Percentiles rank a stretch among this genome's conserved stretches.
These are phyloP conservation scores for Talaromyces sp. DNA, from an alignment of 2,329 filamentous ascomycete species.

Conservation along the genomic window DNA sequence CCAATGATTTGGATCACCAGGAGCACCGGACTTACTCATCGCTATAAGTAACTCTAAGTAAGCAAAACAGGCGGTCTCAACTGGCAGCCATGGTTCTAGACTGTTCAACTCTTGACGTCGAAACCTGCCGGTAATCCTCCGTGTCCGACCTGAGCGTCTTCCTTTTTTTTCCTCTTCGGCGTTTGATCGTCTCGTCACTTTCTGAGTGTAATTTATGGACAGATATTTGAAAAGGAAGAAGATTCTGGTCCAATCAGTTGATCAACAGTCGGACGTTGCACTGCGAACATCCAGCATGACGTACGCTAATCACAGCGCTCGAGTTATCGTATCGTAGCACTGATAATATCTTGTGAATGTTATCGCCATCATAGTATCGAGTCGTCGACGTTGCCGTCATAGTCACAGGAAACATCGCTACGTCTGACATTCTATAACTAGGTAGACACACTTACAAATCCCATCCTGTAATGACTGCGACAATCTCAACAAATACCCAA, in stretches of 20 bases:
- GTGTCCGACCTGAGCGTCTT: not conserved
- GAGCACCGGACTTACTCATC: not conserved
- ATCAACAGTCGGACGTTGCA: not conserved
- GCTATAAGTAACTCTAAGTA: too few relatives aligned
- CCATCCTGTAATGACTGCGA: not conserved
- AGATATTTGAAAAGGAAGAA: not conserved
- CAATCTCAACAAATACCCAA: not conserved
- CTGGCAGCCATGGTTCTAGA: not conserved
- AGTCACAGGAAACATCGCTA: not conserved
- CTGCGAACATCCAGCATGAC: slow-evolving; percentile 2
- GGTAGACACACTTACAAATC: not conserved
- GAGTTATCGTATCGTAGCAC: not conserved
- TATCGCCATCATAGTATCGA: not conserved
- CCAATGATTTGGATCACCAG: not conserved
- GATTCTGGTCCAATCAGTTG: not conserved
- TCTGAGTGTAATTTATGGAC: not conserved
- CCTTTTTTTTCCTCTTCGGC: not conserved
- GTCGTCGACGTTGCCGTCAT: not conserved
- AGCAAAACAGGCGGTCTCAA: not conserved
- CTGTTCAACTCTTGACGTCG: not conserved
- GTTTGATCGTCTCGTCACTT: not conserved
- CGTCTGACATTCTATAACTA: not conserved
- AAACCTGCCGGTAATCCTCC: not conserved
- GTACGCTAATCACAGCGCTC: not conserved
- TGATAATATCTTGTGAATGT: not conserved